Base-by-base conservation (phyloP, 2,329 filamentous ascomycete species). In the Pseudocercospora fuligena region DNA sequence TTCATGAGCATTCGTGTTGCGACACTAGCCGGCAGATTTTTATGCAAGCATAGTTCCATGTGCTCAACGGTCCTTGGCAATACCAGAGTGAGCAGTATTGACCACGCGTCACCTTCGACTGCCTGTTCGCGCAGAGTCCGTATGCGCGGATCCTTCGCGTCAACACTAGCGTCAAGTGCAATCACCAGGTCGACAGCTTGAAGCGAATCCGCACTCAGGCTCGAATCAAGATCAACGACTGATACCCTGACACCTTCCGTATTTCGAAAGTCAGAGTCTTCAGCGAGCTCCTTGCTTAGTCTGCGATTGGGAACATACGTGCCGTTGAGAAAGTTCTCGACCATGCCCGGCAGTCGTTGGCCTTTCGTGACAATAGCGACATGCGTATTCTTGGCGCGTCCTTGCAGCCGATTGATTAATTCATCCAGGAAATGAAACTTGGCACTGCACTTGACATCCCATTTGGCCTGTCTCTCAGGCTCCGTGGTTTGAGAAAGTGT, bases 1-100 rank as follows among this genome's bases (percentile, higher is more conserved):
- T 75, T 77, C 1, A 83, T 59, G 2, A 81, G 74, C 2, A 79
- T 76, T 36, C 78, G 76, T 19, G 80, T 66, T 5, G 75, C 75
- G 6, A 75, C 69, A 7, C 66, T 60, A 14, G 72, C 65, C 4
- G 73, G 66, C 47, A 78, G 53, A 19, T 64, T 64, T 11, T 70
- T n/a, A 5, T 67, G 69, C 5, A 83, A 64, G 59, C 79, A 82
- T 9, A 75, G 76, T 62, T 82, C 78, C 58, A 83, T 78, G 68
- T 84, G 82, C 63, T 82, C 80, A 3, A 82, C 71, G 0, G 81
- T 77, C 43, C 76, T 73, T 1, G 81, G 79, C 33, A 82, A 77
- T 1, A 82, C 78, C 1, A 82, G 70, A 25, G 79, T 77, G 9
- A 82, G 67, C 3, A 82, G 57, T 43, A 71, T 62, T 4, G 70